Evolutionary conservation across 768 basidiomycete species (phyloP), one percentile per base, ranked within the genome.

Genomic region (Lyophyllum atratum): DNA sequence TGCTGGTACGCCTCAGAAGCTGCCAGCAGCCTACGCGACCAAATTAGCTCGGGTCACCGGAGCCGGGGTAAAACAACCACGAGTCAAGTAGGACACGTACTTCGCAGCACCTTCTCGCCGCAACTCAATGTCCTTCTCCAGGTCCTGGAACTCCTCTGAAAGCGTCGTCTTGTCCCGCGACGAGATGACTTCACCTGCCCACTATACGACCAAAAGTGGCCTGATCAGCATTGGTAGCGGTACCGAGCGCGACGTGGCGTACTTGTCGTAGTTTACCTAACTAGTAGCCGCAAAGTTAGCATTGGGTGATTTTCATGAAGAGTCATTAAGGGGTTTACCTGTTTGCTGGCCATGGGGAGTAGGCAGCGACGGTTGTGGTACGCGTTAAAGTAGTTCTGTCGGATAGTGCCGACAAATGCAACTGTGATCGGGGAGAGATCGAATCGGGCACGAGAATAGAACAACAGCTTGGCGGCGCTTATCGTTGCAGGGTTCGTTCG

Each of bases 161-260:
- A 89, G 80, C 42, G 82, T 72, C 2, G 90, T 86, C 79, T 90
- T 95, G 68, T 93, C 91, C 60, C 87, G 84, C 24, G 88, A 82
- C 39, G 90, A 86, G 52, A 97, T 92, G 63, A 91, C 89, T 74
- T 95, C 93, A 40, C 90, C 92, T 5, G 91, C 92, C 90, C 92
- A 92, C 90, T 95, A 65, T 43, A 63, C 42, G 55, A 21, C 60
- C 48, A 59, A 68, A 68, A 70, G 69, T 72, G 68, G 72, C 64
- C 58, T 67, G 64, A 72, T 73, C 65, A 66, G 64, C 49, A 52
- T 31, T 51, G 33, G 43, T 52, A 33, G 26, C 11, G 34, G 52
- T 33, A 49, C 53, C 46, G 42, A 56, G 33, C 55, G 26, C 28
- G 46, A 39, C 58, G 37, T 21, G 52, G 63, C 53, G 28, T 42